Base-by-base conservation (phyloP, 768 basidiomycete species). In the Boletus rex-veris region DNA sequence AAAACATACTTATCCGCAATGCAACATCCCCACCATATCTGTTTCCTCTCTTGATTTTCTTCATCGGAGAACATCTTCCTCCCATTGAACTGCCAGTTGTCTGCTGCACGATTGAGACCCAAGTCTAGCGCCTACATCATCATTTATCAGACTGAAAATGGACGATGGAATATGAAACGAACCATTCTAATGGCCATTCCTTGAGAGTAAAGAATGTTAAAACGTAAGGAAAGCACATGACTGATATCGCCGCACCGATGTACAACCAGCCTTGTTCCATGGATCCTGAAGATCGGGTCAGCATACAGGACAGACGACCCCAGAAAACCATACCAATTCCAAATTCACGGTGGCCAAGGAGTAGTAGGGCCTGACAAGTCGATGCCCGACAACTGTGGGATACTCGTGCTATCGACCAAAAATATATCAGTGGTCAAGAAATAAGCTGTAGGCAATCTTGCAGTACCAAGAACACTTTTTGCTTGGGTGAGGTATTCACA, bases 251-350 rank as follows among this genome's bases (percentile, higher is more conserved):
- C 62, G 42, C 52, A 85, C 88, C 88, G 58, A 86, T 82, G 62
- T 86, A 89, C 44, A 90, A 76, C 92, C 92, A 95, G 1, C 87
- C 89, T 65, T 89, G 85, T 55, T 90, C 86, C 86, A 91, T 90
- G 14, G 77, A 74, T 28, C 78, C 77, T 78, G 55, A 30, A 49
- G 36, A 33, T 24, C 42, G 19, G 18, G n/a, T 67, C 31, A 70
- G 58, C 30, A 53, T 7, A 39, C 16, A 46, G 18, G 35, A 40
- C 11, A 24, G 33, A 37, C n/a, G n/a, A 42, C 14, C 19, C 14
- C n/a, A 47, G 15, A 37, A 24, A 26, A 24, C 42, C 69, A 72
- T 77, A 63, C 89, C 90, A 35, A 91, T 85, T 14, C 93, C 93
- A 65, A 92, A 88, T 73, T 94, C 91, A 6, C 91, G 80, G 65